phyloP scores from a whole-genome alignment of 352 stramenopile species.

The Phytophthora vignae region DNA sequence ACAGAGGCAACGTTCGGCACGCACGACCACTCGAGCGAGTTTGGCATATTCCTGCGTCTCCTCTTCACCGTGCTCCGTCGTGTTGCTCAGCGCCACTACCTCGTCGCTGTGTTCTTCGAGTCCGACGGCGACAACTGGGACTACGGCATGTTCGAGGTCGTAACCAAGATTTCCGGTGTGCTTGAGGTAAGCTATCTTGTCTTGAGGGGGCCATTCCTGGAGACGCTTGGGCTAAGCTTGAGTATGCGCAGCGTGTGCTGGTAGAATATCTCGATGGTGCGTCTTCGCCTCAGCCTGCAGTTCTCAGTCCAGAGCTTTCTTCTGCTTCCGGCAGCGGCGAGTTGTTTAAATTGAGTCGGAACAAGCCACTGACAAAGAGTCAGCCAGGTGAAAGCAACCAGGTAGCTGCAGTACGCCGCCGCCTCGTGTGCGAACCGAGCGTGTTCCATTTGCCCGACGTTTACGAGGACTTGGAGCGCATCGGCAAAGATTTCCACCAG shows the following conservation, averaged over 20 bases:
- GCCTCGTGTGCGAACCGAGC: conserved; percentile 71
- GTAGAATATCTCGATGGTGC: conserved; percentile 71
- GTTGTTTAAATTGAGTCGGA: conserved; percentile 74
- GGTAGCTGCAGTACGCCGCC: conserved; percentile 22
- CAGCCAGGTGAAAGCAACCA: conserved; percentile 37
- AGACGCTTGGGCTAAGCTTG: background rate
- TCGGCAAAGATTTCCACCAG: conserved; percentile 68
- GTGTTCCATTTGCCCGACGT: conserved; percentile 81
- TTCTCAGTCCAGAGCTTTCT: conserved; percentile 27
- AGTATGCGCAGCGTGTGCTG: conserved; percentile 51
- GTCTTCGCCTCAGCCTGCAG: conserved; percentile 26
- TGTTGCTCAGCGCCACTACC: conserved; percentile 73
- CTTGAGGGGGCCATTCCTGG: background rate
- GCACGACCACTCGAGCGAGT: conserved; percentile 71
- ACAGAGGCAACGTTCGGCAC: conserved; percentile 77
- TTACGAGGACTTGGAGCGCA: conserved; percentile 73
- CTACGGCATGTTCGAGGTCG: conserved; percentile 73
- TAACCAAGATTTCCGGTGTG: conserved; percentile 69
- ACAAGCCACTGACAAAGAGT: conserved; percentile 54
- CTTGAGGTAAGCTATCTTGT: conserved; percentile 53
- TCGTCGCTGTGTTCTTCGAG: conserved; percentile 74
- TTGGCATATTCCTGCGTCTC: conserved; percentile 73
- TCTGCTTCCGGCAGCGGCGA: conserved; percentile 29
- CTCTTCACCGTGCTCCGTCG: conserved; percentile 73
- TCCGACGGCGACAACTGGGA: conserved; percentile 65